Evolutionary conservation across 768 basidiomycete genomes (phyloP), one percentile per base, ranked within the genome.

Genomic region (Pleurotus platypus): DNA sequence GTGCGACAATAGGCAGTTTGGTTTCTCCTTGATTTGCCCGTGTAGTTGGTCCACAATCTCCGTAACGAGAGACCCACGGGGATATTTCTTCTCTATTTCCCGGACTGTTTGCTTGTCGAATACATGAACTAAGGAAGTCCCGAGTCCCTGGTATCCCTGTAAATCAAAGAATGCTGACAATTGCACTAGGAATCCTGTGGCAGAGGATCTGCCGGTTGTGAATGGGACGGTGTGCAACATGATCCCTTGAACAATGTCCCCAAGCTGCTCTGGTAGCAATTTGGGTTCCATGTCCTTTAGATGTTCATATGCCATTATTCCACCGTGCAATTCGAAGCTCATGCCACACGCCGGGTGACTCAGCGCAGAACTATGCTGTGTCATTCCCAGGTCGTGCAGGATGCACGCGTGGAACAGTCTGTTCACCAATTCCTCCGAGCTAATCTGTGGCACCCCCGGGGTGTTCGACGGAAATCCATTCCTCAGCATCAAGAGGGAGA

Each of bases 211-310:
- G n/a, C 64, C 62, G 3, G 46, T 50, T 1, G 35, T 30, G 47
- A 60, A 63, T 15, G 57, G 35, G 15, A 56, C 46, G n/a, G 51
- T 58, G 49, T 65, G 64, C n/a, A 63, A 57, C 56, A 65, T 55
- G 30, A 65, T 63, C 24, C 64, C 61, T 48, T 65, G 60, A 1
- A 62, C 60, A 37, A 65, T 61, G 42, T 65, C 62, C 7, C 60
- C 62, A 15, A 65, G 56, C 22, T 57, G 22, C 13, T 56, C 39
- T 15, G 58, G 49, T 9, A 20, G 46, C 20, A 62, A 50, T 6
- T 27, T 49, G 2, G 61, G 59, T 5, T 57, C 57, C 1, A 54
- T 38, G 8, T n/a, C 46, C 16, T 58, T 57, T 15, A 63, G 46
- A 30, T 63, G 59, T 20, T 60, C 60, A 39, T 62, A 62, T 24